Conservation (phyloP, 306 rosid genomes). For the Luffa aegyptiaca region DNA sequence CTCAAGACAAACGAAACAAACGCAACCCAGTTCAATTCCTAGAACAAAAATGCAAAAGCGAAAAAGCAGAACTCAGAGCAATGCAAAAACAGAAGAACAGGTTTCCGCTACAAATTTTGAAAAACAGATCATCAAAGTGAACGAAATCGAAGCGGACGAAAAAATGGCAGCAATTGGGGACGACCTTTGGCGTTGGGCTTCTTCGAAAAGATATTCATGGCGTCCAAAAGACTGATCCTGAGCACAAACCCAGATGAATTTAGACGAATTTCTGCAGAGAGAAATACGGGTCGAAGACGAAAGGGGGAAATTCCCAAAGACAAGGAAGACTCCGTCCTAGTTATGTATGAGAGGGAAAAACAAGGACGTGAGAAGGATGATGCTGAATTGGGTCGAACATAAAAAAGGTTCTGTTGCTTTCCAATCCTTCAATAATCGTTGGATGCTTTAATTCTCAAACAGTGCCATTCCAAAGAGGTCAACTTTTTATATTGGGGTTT, state of each 20-base stretch:
- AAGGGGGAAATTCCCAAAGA: neutral
- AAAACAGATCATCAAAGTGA: neutral
- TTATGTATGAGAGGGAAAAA: neutral
- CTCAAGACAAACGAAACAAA: slow-evolving; percentile 1
- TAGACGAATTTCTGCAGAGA: neutral
- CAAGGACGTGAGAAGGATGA: neutral
- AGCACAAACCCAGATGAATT: neutral
- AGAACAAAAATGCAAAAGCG: neutral
- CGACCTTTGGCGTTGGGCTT: slow-evolving; percentile 94
- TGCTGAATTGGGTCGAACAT: neutral
- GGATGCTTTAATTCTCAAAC: neutral
- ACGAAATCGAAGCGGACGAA: neutral
- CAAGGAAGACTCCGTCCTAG: neutral
- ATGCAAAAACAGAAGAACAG: neutral
- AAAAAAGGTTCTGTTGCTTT: neutral
- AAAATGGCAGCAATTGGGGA: slow-evolving; percentile 11
- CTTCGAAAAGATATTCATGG: slow-evolving; percentile 84
- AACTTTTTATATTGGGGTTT: neutral
- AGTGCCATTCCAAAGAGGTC: neutral
- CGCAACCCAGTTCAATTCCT: slow-evolving; percentile 6
- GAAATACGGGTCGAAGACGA: neutral
- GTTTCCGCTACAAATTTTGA: neutral
- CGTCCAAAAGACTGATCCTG: neutral
- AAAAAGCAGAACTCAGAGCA: neutral
- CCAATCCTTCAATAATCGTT: neutral